Conservation (phyloP, 108 stramenopile genomes). For the Fragilaria radians region DNA sequence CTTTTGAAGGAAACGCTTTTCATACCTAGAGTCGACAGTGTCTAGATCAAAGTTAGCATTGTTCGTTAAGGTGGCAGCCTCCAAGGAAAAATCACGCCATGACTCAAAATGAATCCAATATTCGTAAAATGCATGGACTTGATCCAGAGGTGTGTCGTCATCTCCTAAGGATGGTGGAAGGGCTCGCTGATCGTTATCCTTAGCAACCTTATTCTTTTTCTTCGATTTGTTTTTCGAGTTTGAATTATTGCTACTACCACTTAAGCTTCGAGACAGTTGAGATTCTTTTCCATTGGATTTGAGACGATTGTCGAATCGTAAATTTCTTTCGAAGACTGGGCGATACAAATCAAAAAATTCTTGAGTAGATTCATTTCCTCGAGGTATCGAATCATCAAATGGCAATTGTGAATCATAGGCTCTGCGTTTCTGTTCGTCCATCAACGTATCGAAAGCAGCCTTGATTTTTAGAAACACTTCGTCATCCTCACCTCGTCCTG, state of each 20-base stretch:
- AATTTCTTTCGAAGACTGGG: constrained; percentile 90
- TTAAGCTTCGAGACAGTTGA: background rate
- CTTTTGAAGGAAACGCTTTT: constrained; percentile 97
- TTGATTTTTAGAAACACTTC: constrained; percentile 93
- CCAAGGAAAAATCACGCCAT: constrained; percentile 93
- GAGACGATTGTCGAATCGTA: constrained; percentile 46
- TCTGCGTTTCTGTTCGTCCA: constrained; percentile 68
- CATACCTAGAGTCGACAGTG: constrained; percentile 85
- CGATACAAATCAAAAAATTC: constrained; percentile 69
- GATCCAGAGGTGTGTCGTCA: constrained; percentile 64
- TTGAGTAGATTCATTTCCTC: constrained; percentile 5
- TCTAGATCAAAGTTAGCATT: constrained; percentile 70
- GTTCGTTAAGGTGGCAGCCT: constrained; percentile 69
- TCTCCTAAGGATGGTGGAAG: constrained; percentile 86
- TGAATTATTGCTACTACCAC: constrained; percentile 30
- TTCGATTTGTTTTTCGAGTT: constrained; percentile 21
- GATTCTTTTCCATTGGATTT: constrained; percentile 10
- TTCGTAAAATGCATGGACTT: constrained; percentile 93
- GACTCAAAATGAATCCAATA: constrained; percentile 95
- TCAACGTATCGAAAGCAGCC: constrained; percentile 89
- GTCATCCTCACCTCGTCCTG: constrained; percentile 83
- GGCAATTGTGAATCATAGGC: constrained; percentile 92
- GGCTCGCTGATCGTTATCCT: constrained; percentile 7
- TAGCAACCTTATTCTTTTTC: constrained; percentile 1
- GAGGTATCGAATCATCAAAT: constrained; percentile 52